Percentiles rank a stretch among this genome's conserved stretches.
phyloP scores from a whole-genome alignment of 495 filamentous ascomycete species.

The Physcia stellaris region DNA sequence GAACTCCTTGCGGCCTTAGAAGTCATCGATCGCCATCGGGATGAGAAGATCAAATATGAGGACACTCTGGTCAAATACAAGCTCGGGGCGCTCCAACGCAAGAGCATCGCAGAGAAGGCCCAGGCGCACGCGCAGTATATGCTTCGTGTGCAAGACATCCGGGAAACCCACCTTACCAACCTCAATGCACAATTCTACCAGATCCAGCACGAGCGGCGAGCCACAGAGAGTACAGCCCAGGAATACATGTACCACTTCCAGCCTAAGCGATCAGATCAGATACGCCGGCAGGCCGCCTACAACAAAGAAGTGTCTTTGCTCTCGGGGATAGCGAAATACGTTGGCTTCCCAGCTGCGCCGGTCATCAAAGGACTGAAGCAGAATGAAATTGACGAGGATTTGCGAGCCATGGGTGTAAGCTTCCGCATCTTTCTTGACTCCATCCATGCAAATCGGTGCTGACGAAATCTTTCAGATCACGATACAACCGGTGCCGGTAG shows the following conservation, averaged over 20 bases:
- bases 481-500: too few species aligned
- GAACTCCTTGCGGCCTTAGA: conserved; percentile 78
- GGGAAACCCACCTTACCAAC: conserved; percentile 64
- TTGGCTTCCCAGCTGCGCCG: conserved; percentile 93
- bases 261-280: conserved; percentile 53
- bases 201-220: conserved; percentile 80
- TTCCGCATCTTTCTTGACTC: neutral
- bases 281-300: conserved; percentile 69
- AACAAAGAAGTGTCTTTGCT: conserved; percentile 88
- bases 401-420: conserved; percentile 83
- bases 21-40: conserved; percentile 64
- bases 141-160: conserved; percentile 65
- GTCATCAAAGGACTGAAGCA: conserved; percentile 55
- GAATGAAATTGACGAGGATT: conserved; percentile 68
- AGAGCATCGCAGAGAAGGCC: conserved; percentile 62
- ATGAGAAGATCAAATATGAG: conserved; percentile 66
- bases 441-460: conserved; percentile 1
- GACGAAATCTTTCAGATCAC: conserved; percentile 15
- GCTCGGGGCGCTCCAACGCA: conserved; percentile 53
- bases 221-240: conserved; percentile 64
- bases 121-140: conserved; percentile 79
- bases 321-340: conserved; percentile 80
- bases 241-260: conserved; percentile 67
- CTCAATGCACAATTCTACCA: conserved; percentile 79
- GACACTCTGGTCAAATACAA: conserved; percentile 57